A percentile compares a stretch with the other conserved stretches of the same genome.
phyloP scores from a whole-genome alignment of 768 basidiomycete genomes.

The Cystobasidium ongulense region DNA sequence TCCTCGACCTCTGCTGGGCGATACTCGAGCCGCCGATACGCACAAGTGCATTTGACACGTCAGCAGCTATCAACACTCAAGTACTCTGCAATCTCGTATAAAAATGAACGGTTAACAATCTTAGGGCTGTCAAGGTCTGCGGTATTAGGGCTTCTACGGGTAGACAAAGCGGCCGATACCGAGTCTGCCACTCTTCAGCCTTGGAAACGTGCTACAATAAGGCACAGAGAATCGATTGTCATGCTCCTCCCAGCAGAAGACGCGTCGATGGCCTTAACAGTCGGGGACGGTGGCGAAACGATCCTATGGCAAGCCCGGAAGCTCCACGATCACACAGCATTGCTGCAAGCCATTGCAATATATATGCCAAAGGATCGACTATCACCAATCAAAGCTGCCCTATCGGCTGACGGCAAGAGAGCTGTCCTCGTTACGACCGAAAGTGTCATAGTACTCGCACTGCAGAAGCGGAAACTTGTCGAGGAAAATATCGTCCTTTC shows the following conservation, averaged over 20 bases:
- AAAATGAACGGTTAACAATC: neutral
- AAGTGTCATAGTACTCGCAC: conserved; percentile 3
- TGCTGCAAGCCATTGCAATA: neutral
- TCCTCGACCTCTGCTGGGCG: neutral
- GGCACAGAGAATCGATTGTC: neutral
- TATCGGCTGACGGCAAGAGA: neutral
- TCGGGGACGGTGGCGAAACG: neutral
- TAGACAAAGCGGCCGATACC: neutral
- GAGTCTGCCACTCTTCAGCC: neutral
- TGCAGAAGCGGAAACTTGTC: neutral
- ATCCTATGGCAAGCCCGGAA: conserved; percentile 7
- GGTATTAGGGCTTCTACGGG: neutral
- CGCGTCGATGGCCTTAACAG: neutral
- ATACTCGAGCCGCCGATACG: neutral
- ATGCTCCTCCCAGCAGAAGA: neutral
- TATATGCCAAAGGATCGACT: neutral
- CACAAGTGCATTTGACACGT: neutral
- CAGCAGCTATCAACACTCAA: neutral
- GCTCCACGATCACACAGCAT: neutral
- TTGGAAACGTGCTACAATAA: neutral
- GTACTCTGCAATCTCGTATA: neutral
- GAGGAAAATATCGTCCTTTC: neutral
- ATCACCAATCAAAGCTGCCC: neutral
- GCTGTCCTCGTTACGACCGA: conserved; percentile 25
- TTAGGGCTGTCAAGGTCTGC: neutral